Conservation (phyloP, 2,329 filamentous ascomycete genomes). For the Parastagonospora nodorum region DNA sequence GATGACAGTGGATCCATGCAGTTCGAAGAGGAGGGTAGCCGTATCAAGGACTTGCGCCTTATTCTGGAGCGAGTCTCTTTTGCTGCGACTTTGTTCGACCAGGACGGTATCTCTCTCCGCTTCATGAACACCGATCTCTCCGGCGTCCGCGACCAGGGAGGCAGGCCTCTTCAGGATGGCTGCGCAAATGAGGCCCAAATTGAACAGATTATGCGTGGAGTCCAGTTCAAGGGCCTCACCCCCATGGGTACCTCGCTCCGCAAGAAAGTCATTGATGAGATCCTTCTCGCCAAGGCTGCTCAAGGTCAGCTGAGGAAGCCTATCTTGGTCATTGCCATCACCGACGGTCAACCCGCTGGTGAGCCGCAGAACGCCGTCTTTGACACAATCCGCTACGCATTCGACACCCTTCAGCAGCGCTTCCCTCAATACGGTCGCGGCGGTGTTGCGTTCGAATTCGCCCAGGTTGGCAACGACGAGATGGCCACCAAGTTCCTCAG, state of each 20-base stretch:
- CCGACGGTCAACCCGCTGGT: constrained; percentile 69
- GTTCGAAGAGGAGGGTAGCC: constrained; percentile 69
- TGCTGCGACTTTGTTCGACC: constrained; percentile 70
- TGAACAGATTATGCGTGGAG: constrained; percentile 60
- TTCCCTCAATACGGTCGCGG: constrained; percentile 58
- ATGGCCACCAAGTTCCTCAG: constrained; percentile 67
- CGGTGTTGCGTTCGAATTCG: constrained; percentile 70
- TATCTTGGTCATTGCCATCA: constrained; percentile 68
- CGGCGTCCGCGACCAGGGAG: constrained; percentile 27
- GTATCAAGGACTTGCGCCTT: constrained; percentile 69
- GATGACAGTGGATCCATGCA: constrained; percentile 72
- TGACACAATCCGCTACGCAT: constrained; percentile 62
- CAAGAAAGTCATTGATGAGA: constrained; percentile 66
- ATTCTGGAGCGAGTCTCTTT: constrained; percentile 68
- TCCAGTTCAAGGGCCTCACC: constrained; percentile 69
- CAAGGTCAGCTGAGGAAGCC: constrained; percentile 64
- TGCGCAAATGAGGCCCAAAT: constrained; percentile 64
- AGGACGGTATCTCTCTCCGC: constrained; percentile 69
- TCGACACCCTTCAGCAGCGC: constrained; percentile 55
- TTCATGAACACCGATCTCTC: constrained; percentile 69
- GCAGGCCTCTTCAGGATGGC: constrained; percentile 54
- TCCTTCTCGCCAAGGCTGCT: constrained; percentile 61
- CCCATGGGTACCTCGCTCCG: constrained; percentile 68
- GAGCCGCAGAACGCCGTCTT: constrained; percentile 62
- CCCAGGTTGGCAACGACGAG: constrained; percentile 70